These are phyloP conservation scores for Gloeophyllum trabeum DNA, from an alignment of 768 basidiomycete species.

Conservation along the genomic window DNA sequence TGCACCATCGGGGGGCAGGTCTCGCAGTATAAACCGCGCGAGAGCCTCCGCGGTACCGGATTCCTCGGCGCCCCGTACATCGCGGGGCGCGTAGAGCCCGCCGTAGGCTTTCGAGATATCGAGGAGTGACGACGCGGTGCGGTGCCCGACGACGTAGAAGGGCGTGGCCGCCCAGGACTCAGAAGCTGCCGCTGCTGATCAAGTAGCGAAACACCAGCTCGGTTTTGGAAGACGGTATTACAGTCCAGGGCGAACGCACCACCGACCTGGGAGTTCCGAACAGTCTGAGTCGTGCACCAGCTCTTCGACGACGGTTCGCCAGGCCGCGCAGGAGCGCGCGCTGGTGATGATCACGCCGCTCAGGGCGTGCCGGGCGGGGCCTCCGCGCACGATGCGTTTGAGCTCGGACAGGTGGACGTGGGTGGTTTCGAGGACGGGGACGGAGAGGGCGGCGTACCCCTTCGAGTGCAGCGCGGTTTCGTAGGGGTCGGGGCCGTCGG, in stretches of 20 bases:
- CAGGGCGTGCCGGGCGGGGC: slow-evolving; percentile 21
- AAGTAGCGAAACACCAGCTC: too few species aligned
- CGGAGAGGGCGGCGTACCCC: slow-evolving; percentile 43
- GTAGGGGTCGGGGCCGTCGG: slow-evolving; percentile 42
- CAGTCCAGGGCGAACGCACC: too few species aligned
- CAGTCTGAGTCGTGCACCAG: slow-evolving; percentile 3
- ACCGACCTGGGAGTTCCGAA: too few species aligned
- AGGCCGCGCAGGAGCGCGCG: slow-evolving; percentile 66
- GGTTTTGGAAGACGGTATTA: too few species aligned
- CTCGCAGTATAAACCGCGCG: slow-evolving; percentile 46
- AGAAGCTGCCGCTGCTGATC: too few species aligned
- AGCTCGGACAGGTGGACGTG: slow-evolving; percentile 39
- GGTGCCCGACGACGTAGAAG: slow-evolving; percentile 72
- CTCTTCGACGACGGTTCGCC: slow-evolving; percentile 33
- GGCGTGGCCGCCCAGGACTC: slow-evolving; percentile 44
- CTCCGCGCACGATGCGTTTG: slow-evolving; percentile 24
- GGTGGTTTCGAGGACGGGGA: slow-evolving; percentile 64
- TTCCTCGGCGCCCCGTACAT: slow-evolving; percentile 31
- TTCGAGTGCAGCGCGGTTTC: slow-evolving; percentile 32
- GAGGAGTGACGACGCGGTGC: slow-evolving; percentile 40
- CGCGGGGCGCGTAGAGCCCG: slow-evolving; percentile 17
- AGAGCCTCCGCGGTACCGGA: slow-evolving; percentile 63
- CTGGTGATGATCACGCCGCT: slow-evolving; percentile 72
- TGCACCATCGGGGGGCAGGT: slow-evolving; percentile 17
- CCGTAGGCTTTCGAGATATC: slow-evolving; percentile 20